A percentile compares a stretch with the other conserved stretches of the same genome.
phyloP scores from a whole-genome alignment of 2,329 filamentous ascomycete genomes.

The Juglanconis sp. region DNA sequence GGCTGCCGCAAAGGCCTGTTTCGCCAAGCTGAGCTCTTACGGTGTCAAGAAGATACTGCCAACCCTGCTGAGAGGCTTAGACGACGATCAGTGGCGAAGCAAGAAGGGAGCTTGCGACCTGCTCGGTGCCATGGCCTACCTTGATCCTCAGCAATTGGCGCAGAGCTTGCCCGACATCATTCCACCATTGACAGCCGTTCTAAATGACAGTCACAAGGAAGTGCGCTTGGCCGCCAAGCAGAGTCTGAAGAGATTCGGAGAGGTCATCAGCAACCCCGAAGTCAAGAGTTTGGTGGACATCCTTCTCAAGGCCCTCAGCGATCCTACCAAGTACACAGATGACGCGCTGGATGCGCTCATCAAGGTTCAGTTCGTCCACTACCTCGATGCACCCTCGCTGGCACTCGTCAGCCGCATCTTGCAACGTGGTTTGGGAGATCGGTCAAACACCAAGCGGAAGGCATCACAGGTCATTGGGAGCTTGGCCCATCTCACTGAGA shows the following conservation, averaged over 20 bases:
- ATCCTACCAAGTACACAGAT: constrained; percentile 95
- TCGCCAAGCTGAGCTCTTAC: constrained; percentile 88
- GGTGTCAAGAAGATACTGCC: constrained; percentile 94
- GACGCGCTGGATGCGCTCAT: constrained; percentile 90
- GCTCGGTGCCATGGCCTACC: constrained; percentile 95
- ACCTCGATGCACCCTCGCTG: constrained; percentile 93
- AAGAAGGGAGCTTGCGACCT: constrained; percentile 98
- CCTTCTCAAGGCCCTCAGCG: constrained; percentile 91
- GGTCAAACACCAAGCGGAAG: constrained; percentile 94
- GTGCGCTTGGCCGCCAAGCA: constrained; percentile 88
- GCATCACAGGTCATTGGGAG: constrained; percentile 97
- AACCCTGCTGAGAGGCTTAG: constrained; percentile 83
- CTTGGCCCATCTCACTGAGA: constrained; percentile 92
- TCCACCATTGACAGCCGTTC: constrained; percentile 84
- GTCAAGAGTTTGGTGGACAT: constrained; percentile 90
- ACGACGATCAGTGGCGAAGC: constrained; percentile 95
- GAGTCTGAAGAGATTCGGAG: constrained; percentile 94
- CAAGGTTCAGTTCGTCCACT: constrained; percentile 98
- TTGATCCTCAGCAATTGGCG: constrained; percentile 92
- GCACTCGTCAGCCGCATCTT: constrained; percentile 93
- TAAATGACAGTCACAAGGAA: constrained; percentile 98
- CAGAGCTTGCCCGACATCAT: constrained; percentile 94
- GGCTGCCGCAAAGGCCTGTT: constrained; percentile 90
- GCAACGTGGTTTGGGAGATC: constrained; percentile 84
- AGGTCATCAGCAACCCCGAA: constrained; percentile 97